A percentile compares a stretch with the other conserved stretches of the same genome.
Conservation (phyloP, 129 eudicot species). For the Helichrysum umbraculigerum region DNA sequence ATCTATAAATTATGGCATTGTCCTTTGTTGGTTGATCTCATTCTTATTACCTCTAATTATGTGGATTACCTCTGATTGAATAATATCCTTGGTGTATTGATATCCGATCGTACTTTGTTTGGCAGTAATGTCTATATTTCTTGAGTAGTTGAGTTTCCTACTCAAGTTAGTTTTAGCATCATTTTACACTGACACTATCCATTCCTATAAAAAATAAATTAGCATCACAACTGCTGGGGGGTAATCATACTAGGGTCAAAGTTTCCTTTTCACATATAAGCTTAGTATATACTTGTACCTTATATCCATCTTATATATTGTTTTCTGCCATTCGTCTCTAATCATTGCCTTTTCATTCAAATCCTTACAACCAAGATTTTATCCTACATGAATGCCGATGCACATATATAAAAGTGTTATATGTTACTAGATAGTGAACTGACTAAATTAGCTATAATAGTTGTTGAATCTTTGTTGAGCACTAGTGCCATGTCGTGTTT, state of each 20-base stretch:
- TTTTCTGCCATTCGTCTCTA: not conserved
- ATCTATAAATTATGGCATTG: not conserved
- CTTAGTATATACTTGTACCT: not conserved
- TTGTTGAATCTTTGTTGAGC: slow-evolving; percentile 13
- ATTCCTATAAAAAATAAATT: not conserved
- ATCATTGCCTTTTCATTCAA: slow-evolving; percentile 1
- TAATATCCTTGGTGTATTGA: too few relatives aligned
- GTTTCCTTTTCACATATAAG: not conserved
- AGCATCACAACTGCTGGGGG: slow-evolving; percentile 4
- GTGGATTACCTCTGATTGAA: not conserved
- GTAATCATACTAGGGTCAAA: not conserved
- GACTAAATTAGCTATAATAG: slow-evolving; percentile 16
- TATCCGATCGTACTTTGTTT: not conserved
- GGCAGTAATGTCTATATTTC: not conserved
- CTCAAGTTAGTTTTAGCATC: not conserved
- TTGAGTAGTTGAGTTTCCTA: not conserved
- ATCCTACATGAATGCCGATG: not conserved
- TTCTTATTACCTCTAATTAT: too few relatives aligned
- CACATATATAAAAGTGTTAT: not conserved
- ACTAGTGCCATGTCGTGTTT: not conserved
- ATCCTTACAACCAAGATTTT: slow-evolving; percentile 1
- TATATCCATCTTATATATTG: not conserved
- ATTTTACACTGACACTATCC: not conserved
- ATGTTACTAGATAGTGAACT: slow-evolving; percentile 1
- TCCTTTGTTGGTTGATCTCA: not conserved